These are phyloP conservation scores for Zygotorulaspora danielsina DNA, from an alignment of 805 yeast species.

Conservation along the genomic window DNA sequence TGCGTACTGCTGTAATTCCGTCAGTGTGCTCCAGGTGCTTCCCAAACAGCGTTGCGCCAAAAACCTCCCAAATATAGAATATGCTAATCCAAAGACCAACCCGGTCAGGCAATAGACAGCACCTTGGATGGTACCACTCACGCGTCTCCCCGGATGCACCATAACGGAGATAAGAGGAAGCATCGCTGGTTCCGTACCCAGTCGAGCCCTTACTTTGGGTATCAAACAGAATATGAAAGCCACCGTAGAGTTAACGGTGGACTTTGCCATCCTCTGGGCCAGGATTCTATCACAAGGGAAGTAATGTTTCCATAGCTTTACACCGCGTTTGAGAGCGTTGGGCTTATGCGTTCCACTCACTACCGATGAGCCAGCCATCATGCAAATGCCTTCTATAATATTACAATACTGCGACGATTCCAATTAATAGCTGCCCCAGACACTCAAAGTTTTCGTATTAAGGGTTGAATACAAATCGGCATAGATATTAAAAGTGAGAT, in stretches of 20 bases:
- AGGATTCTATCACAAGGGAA: slow-evolving; percentile 35
- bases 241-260: slow-evolving; percentile 39
- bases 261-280: slow-evolving; percentile 38
- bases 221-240: slow-evolving; percentile 42
- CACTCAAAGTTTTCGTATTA: no score
- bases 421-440: no score
- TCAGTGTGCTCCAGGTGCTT: slow-evolving; percentile 21
- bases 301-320: slow-evolving; percentile 16
- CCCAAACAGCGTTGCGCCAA: slow-evolving; percentile 40
- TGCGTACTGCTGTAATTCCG: slow-evolving; percentile 33
- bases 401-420: no score
- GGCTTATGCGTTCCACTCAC: background rate
- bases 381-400: background rate
- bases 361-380: slow-evolving; percentile 1
- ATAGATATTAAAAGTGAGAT: no score
- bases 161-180: slow-evolving; percentile 44
- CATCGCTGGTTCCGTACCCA: slow-evolving; percentile 44
- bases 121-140: slow-evolving; percentile 46
- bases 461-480: no score
- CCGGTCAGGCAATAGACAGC: slow-evolving; percentile 41
- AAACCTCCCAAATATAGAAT: slow-evolving; percentile 40
- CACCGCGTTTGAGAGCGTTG: background rate
- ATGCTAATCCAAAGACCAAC: slow-evolving; percentile 41
- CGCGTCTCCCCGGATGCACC: slow-evolving; percentile 48
- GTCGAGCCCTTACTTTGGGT: slow-evolving; percentile 32